Evolutionary conservation across 345 rosid species (phyloP), one percentile per base, ranked within the genome.

Genomic region (Xanthoceras sorbifolium): DNA sequence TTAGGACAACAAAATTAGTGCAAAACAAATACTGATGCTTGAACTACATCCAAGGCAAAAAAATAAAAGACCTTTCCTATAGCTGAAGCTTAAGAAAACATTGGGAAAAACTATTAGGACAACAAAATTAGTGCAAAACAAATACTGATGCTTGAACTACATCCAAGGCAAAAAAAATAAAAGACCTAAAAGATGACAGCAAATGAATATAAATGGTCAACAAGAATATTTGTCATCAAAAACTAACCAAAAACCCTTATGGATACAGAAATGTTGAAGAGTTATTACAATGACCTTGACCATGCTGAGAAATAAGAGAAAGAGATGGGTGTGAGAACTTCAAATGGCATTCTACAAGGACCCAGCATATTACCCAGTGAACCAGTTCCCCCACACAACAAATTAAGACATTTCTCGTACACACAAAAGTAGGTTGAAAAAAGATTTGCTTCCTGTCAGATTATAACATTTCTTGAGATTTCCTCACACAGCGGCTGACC

Each of bases 401-500:
- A 70, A 77, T 70, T 42, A 70, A 62, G 55, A 34, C 69, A 70
- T 70, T 52, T 15, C 69, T 0, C 22, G 22, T 32, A 62, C 75
- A 77, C 34, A 62, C 31, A 50, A 54, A 54, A 25, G 74, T 65
- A 22, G 38, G 68, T 73, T 42, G 68, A 32, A 64, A 46, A 46
- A 40, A 25, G 34, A n/a, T n/a, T n/a, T 4, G 42, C 12, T 61
- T 10, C 67, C 44, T 59, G 10, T 32, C n/a, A 3, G 69, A 42
- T 77, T 64, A 90, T 70, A 86, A 69, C 88, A 86, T 86, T 82
- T 91, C 91, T 82, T 91, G 95, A 40, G 95, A 89, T 74, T 78
- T 80, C 75, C 92, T 87, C 71, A 91, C 87, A 31, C 92, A 91
- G 61, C 91, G 89, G 81, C 89, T 82, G 6, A 91, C 89, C 78